These are phyloP conservation scores for Oryza glaberrima DNA, from an alignment of 176 grass and related monocot genomes.

Conservation along the genomic window DNA sequence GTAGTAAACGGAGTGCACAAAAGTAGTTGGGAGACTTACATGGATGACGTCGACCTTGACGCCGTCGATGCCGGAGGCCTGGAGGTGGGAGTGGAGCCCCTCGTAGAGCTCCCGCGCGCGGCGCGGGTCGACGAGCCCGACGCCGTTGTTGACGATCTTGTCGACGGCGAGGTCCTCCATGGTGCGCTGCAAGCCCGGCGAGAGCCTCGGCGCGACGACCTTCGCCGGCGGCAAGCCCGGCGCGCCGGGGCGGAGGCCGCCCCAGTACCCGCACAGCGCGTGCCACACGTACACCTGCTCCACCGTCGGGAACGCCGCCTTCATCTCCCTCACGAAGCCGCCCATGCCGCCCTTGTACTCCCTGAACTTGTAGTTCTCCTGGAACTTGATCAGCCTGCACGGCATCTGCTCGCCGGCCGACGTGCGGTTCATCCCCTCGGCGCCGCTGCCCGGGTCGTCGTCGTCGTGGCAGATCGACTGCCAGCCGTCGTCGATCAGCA, in stretches of 20 bases:
- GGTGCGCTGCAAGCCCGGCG: slow-evolving; percentile 61
- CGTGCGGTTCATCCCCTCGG: slow-evolving; percentile 77
- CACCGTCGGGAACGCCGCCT: slow-evolving; percentile 63
- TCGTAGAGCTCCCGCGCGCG: slow-evolving; percentile 66
- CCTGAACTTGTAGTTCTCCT: slow-evolving; percentile 94
- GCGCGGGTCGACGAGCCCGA: slow-evolving; percentile 75
- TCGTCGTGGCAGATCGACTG: slow-evolving; percentile 94
- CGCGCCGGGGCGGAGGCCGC: slow-evolving; percentile 70
- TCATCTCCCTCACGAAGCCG: slow-evolving; percentile 77
- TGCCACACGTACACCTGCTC: slow-evolving; percentile 99
- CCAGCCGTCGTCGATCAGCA: slow-evolving; percentile 97
- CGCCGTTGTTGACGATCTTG: slow-evolving; percentile 77
- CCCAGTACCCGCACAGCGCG: slow-evolving; percentile 91
- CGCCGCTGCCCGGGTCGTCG: slow-evolving; percentile 49
- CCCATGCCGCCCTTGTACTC: slow-evolving; percentile 78
- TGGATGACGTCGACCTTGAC: slow-evolving; percentile 98
- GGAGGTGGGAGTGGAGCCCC: slow-evolving; percentile 74
- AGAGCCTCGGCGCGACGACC: slow-evolving; percentile 59
- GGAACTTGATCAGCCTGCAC: slow-evolving; percentile 83
- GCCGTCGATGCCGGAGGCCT: slow-evolving; percentile 78
- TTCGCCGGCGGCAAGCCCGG: slow-evolving; percentile 53
- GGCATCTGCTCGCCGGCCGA: slow-evolving; percentile 96
- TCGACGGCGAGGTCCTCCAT: slow-evolving; percentile 96
- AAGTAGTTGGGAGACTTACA: slow-evolving; percentile 43
- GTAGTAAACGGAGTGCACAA: no score